Conservation (phyloP, 2,329 filamentous ascomycete species). For the Fusarium sp. region DNA sequence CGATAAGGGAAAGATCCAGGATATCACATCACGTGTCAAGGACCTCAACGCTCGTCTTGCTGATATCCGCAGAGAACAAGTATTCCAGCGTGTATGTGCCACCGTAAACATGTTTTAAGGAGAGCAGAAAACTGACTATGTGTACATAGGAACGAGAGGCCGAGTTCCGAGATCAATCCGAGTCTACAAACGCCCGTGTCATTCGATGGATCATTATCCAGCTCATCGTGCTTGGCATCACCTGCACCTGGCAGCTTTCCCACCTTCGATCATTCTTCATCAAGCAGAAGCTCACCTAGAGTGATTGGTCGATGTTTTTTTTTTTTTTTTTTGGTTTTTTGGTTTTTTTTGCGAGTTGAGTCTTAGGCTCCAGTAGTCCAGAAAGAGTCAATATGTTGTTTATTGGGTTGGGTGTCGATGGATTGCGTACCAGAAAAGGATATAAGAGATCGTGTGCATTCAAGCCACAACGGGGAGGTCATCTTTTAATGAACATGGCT, state of each 20-base stretch:
- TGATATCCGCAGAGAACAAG: constrained; percentile 92
- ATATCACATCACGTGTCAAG: constrained; percentile 86
- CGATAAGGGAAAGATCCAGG: constrained; percentile 92
- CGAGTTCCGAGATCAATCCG: constrained; percentile 97
- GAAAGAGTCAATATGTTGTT: background rate
- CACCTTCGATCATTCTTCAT: constrained; percentile 98
- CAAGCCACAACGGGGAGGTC: constrained; percentile 9
- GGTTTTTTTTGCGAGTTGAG: constrained; percentile 1
- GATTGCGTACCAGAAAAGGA: constrained; percentile 10
- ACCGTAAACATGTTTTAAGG: background rate
- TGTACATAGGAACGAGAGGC: constrained; percentile 85
- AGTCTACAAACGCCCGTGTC: constrained; percentile 89
- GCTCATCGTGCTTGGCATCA: constrained; percentile 81
- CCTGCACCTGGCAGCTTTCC: constrained; percentile 96
- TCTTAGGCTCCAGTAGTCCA: constrained; percentile 3
- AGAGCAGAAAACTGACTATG: constrained; percentile 8
- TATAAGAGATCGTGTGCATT: constrained; percentile 13
- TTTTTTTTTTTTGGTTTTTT: too few relatives aligned
- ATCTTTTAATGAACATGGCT: constrained; percentile 4
- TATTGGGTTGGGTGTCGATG: constrained; percentile 16
- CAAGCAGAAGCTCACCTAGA: constrained; percentile 97
- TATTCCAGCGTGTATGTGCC: constrained; percentile 84
- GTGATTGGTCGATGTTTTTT: too few relatives aligned
- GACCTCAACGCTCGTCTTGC: constrained; percentile 87
- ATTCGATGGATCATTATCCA: constrained; percentile 95